These are phyloP conservation scores for Chlorella sorokiniana DNA, from an alignment of 139 green algal species.

Conservation along the genomic window DNA sequence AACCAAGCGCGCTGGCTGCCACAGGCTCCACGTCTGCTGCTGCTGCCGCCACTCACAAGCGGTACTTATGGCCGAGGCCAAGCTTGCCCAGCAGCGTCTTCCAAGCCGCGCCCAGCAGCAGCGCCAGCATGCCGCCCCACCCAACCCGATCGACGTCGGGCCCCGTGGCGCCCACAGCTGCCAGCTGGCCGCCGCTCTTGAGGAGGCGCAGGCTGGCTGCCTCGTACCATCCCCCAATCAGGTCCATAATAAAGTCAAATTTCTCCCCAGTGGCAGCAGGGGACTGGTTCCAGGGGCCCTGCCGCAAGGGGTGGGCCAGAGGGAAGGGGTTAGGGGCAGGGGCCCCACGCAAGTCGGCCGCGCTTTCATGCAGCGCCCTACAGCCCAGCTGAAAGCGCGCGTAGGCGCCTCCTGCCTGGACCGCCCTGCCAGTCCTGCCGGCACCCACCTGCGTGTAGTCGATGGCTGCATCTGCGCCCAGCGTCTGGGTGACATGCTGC, in stretches of 20 bases:
- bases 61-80: constrained; percentile 13
- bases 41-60: constrained; percentile 32
- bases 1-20: too few species aligned
- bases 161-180: background rate
- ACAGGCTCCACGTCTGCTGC: too few species aligned
- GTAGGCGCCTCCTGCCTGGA: too few species aligned
- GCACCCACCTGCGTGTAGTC: constrained; percentile 58
- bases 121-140: background rate
- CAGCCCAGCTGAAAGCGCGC: too few species aligned
- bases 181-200: background rate
- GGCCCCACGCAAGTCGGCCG: too few species aligned
- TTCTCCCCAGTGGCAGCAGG: background rate
- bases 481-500: constrained; percentile 46
- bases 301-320: background rate
- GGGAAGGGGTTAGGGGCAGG: too few species aligned
- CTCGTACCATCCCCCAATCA: constrained; percentile 36
- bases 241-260: constrained; percentile 4
- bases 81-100: constrained; percentile 9
- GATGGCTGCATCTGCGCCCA: constrained; percentile 64
- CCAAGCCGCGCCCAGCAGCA: background rate
- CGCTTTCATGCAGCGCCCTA: too few species aligned
- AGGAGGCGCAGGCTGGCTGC: constrained; percentile 23
- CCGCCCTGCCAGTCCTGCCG: too few species aligned
- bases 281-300: constrained; percentile 6
- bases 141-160: background rate